These are phyloP conservation scores for Atractiella rhizophila DNA, from an alignment of 768 basidiomycete species.

Conservation along the genomic window DNA sequence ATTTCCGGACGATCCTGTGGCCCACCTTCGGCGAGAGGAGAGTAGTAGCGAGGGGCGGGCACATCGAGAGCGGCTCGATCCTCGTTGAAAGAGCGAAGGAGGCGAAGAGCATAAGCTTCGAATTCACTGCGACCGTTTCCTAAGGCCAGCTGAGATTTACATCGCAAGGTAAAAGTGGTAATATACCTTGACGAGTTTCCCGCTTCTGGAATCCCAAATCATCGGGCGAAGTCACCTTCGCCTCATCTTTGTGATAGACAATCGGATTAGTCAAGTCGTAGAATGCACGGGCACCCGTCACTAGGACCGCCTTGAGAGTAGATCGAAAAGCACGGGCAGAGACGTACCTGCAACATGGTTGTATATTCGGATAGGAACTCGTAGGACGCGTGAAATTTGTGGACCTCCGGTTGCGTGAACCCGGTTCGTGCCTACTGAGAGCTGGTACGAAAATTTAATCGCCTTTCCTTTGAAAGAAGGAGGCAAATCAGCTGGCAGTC, in stretches of 20 bases:
- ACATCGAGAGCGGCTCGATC: conserved; percentile 1
- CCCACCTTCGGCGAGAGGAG: conserved; percentile 1
- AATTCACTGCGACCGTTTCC: conserved; percentile 14
- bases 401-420: conserved; percentile 10
- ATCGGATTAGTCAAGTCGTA: conserved; percentile 74
- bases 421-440: conserved; percentile 53
- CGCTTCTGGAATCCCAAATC: no score
- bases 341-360: conserved; percentile 53
- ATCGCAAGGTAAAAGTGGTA: neutral
- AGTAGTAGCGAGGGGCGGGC: neutral
- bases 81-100: neutral
- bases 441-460: conserved; percentile 63
- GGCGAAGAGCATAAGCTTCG: conserved; percentile 11
- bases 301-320: conserved; percentile 13
- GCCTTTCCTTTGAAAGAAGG: conserved; percentile 72
- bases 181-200: no score
- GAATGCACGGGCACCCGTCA: conserved; percentile 32
- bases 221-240: conserved; percentile 15
- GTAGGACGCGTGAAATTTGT: conserved; percentile 36
- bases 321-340: neutral
- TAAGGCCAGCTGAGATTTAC: no score
- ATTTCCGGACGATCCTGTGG: conserved; percentile 4
- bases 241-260: conserved; percentile 23
- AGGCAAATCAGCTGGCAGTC: conserved; percentile 53
- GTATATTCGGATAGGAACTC: conserved; percentile 72